Conservation (phyloP, 179 eudicot species). For the Silene vulgaris region DNA sequence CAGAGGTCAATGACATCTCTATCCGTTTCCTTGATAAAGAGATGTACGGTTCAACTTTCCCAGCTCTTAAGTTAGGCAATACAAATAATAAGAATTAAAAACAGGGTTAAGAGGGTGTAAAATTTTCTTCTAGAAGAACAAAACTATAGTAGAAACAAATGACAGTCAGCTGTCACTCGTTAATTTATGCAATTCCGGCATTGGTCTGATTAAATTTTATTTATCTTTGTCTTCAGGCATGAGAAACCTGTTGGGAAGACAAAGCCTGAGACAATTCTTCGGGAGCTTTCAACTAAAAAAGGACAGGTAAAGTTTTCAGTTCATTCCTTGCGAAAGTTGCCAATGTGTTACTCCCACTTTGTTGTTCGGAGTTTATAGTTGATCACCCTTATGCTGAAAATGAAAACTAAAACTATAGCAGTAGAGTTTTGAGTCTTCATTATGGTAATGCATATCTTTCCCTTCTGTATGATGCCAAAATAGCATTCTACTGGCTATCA, state of each 20-base stretch:
- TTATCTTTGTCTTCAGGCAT: slow-evolving; percentile 45
- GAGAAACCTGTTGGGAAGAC: slow-evolving; percentile 93
- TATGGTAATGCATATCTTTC: background rate
- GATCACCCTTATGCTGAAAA: background rate
- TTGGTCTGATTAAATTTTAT: slow-evolving; percentile 1
- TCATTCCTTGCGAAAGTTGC: slow-evolving; percentile 8
- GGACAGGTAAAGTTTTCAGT: slow-evolving; percentile 63
- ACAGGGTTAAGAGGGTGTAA: background rate
- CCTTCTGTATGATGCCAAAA: background rate
- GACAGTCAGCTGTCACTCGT: background rate
- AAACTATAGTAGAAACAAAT: background rate
- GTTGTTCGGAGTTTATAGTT: background rate
- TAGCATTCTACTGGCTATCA: background rate
- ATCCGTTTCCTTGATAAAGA: slow-evolving; percentile 83
- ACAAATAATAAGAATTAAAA: background rate
- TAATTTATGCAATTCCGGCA: background rate
- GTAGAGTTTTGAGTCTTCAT: background rate
- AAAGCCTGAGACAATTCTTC: slow-evolving; percentile 87
- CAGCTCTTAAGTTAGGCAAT: slow-evolving; percentile 12
- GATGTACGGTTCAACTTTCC: slow-evolving; percentile 48
- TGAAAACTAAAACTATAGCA: background rate
- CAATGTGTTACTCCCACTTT: background rate
- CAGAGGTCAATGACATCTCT: slow-evolving; percentile 86
- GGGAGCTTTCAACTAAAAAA: slow-evolving; percentile 92
- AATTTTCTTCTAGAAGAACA: background rate